A percentile compares a stretch with the other conserved stretches of the same genome.
Conservation (phyloP, 768 basidiomycete species). For the Leccinum disarticulatum region DNA sequence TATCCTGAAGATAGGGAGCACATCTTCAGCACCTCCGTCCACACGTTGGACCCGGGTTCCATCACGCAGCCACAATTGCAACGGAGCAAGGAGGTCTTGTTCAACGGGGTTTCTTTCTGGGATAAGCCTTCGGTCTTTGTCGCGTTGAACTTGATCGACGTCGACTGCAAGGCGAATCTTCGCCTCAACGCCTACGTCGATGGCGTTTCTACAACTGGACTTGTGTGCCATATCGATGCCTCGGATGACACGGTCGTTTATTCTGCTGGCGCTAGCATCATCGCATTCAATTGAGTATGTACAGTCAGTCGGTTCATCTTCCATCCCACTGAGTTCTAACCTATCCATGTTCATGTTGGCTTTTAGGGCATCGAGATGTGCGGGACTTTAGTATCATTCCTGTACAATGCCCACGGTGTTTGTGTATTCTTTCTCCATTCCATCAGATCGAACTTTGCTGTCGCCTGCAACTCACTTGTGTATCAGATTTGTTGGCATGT, state of each 20-base stretch:
- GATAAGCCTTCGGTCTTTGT: constrained; percentile 17
- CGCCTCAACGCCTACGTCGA: constrained; percentile 16
- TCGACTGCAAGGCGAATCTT: constrained; percentile 7
- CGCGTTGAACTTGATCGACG: constrained; percentile 16
- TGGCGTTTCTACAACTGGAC: background rate
- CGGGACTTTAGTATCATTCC: background rate
- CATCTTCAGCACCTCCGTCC: constrained; percentile 18
- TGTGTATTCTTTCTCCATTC: background rate
- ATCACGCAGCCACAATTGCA: constrained; percentile 3
- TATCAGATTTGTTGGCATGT: background rate
- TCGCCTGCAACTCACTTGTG: background rate
- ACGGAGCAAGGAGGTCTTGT: constrained; percentile 7
- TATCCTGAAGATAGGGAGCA: constrained; percentile 20
- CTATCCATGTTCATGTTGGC: background rate
- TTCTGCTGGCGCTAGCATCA: constrained; percentile 5
- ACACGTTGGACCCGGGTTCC: constrained; percentile 6
- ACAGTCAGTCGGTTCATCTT: background rate
- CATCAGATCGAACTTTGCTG: background rate
- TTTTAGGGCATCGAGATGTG: background rate
- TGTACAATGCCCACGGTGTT: background rate
- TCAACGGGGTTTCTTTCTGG: constrained; percentile 9
- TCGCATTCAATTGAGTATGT: constrained; percentile 4
- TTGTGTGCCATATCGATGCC: constrained; percentile 12
- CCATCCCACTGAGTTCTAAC: background rate
- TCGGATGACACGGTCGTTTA: constrained; percentile 9